Base-by-base conservation (phyloP, 805 yeast genomes). In the Ogataea paraovalis region DNA sequence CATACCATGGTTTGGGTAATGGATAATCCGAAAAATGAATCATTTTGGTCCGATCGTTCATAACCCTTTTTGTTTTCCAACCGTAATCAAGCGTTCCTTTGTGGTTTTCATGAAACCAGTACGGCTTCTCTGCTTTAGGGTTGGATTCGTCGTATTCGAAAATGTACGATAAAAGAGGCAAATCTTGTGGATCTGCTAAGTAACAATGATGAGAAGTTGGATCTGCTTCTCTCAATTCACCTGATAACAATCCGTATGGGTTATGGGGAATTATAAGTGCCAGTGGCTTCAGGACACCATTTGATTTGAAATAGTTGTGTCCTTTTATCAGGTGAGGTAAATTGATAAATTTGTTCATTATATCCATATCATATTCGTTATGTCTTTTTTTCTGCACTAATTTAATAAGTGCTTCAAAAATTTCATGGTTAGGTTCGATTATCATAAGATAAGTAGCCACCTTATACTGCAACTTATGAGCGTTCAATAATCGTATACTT, bases 11-110 rank as follows among this genome's bases (percentile, higher is more conserved):
- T 57, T 84, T 83, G 0, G 82, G 79, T 6, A 82, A 62, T 5
- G 89, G 89, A 32, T 74, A 72, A 57, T 84, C 90, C 3, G 85
- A 78, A 60, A 78, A 84, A 59, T 84, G 90, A 25, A 82, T 60
- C 45, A 79, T 67, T 55, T 73, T 52, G 4, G 74, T 61, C 10
- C 67, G 60, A 6, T 57, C 50, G 7, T 65, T 49, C 13, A 62
- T 55, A 20, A 56, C 34, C 3, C 10, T 6, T 5, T 40, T 27
- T 2, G 73, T 57, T 25, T 64, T 51, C 79, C 80, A 74, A 4
- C 66, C 64, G 41, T 59, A 65, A 2, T 47, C 28, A 34, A 42
- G 37, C 34, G 48, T 23, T 25, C 22, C 32, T 37, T 19, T 27
- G 16, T 18, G 42, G 43, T 16, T 25, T 13, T 23, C 42, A 41